Conservation (phyloP, 257 asterid genomes). For the Cinchona pubescens region DNA sequence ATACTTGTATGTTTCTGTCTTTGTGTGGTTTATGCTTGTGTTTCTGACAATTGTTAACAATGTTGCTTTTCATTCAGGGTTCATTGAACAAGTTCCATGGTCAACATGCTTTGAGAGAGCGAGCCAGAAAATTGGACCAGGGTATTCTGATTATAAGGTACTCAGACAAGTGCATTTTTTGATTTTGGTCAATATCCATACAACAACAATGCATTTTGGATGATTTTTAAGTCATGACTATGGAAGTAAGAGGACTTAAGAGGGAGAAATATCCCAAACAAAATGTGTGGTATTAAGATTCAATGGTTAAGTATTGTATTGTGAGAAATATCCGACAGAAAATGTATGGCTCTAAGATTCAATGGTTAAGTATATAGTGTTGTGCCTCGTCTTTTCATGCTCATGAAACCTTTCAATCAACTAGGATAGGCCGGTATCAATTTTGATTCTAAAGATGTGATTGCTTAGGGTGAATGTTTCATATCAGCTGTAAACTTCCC, state of each 20-base stretch:
- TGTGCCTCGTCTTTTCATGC: neutral
- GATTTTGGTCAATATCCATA: neutral
- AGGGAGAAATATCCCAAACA: no score
- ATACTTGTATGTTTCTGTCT: neutral
- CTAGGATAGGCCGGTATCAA: neutral
- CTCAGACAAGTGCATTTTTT: neutral
- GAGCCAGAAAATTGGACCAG: constrained; percentile 92
- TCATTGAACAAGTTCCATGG: constrained; percentile 91
- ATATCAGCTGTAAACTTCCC: neutral
- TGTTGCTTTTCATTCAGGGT: constrained; percentile 52
- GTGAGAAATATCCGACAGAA: no score
- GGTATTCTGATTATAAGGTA: constrained; percentile 97
- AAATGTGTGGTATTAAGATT: neutral
- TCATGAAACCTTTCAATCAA: neutral
- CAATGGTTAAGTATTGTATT: neutral
- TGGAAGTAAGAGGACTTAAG: no score
- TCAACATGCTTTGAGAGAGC: constrained; percentile 92
- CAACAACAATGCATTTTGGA: neutral
- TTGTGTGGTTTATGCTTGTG: neutral
- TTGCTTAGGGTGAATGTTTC: neutral
- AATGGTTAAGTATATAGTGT: neutral
- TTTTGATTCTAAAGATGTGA: neutral
- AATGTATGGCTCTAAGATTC: neutral
- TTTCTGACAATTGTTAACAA: constrained; percentile 10
- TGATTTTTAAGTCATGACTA: neutral